These are phyloP conservation scores for Oenanthe sinensis DNA, from an alignment of 129 eudicot genomes.

Conservation along the genomic window DNA sequence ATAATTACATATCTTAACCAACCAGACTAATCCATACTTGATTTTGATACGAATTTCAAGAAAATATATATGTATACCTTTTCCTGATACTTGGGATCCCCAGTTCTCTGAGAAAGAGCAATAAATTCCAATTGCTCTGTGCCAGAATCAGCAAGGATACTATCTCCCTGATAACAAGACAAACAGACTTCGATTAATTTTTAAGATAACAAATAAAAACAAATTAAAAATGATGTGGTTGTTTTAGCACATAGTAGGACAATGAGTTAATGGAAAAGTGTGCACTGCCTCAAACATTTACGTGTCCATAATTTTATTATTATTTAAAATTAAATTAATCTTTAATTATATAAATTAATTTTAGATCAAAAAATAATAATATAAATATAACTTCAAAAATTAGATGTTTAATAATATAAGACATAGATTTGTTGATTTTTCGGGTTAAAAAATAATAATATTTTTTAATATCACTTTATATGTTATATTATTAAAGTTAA, in stretches of 20 bases:
- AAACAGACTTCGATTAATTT: background rate
- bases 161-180: slow-evolving; percentile 61
- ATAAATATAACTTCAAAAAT: too few species aligned
- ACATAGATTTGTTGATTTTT: too few species aligned
- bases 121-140: slow-evolving; percentile 97
- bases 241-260: background rate
- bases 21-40: background rate
- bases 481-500: too few species aligned
- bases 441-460: too few species aligned
- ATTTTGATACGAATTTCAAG: background rate
- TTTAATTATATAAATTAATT: too few species aligned
- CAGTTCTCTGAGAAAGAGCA: slow-evolving; percentile 94
- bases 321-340: too few species aligned
- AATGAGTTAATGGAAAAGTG: background rate
- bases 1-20: background rate
- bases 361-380: too few species aligned
- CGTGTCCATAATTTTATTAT: too few species aligned
- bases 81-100: slow-evolving; percentile 87
- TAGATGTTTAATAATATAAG: too few species aligned
- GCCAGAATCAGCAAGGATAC: slow-evolving; percentile 97
- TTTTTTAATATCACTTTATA: too few species aligned
- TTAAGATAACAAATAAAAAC: background rate
- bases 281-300: background rate
- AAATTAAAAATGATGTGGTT: background rate
- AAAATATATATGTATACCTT: slow-evolving; percentile 38